Conservation (phyloP, 1,284 basidiomycete species). For the Fomitopsis schrenkii region DNA sequence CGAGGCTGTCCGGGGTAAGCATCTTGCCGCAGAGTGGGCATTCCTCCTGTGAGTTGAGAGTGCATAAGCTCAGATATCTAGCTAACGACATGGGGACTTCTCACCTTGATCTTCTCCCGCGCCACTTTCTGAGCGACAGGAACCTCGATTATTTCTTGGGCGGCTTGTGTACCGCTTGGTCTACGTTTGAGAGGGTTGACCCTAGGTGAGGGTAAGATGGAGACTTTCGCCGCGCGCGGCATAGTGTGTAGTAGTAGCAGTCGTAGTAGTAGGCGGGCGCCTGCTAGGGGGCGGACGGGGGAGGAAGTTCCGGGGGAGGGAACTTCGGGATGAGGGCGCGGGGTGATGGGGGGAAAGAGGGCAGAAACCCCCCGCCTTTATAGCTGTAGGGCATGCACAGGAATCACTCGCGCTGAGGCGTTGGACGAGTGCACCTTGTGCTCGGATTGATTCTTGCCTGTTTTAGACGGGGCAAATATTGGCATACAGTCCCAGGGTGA, state of each 20-base stretch:
- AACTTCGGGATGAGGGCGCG: not conserved
- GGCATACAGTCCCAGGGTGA: not conserved
- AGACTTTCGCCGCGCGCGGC: not conserved
- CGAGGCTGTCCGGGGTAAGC: too few species aligned
- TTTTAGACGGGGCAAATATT: not conserved
- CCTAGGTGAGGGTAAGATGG: not conserved
- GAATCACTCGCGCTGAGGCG: not conserved
- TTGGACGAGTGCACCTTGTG: not conserved
- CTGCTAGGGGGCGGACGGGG: not conserved
- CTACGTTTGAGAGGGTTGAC: not conserved
- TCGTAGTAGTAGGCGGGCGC: too few species aligned
- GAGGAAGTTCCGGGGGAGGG: not conserved
- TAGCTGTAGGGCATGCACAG: not conserved
- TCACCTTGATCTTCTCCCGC: too few species aligned
- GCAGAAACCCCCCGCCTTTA: not conserved
- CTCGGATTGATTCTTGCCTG: conserved; percentile 1
- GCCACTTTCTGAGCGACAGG: not conserved
- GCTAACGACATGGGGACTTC: too few species aligned
- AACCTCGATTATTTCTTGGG: not conserved
- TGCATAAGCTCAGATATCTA: too few species aligned
- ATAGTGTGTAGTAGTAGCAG: not conserved
- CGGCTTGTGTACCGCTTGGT: not conserved
- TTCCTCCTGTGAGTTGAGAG: too few species aligned
- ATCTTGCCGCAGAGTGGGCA: too few species aligned
- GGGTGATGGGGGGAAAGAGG: not conserved